These are phyloP conservation scores for Fusarium sororula DNA, from an alignment of 2,329 filamentous ascomycete genomes.

Conservation along the genomic window DNA sequence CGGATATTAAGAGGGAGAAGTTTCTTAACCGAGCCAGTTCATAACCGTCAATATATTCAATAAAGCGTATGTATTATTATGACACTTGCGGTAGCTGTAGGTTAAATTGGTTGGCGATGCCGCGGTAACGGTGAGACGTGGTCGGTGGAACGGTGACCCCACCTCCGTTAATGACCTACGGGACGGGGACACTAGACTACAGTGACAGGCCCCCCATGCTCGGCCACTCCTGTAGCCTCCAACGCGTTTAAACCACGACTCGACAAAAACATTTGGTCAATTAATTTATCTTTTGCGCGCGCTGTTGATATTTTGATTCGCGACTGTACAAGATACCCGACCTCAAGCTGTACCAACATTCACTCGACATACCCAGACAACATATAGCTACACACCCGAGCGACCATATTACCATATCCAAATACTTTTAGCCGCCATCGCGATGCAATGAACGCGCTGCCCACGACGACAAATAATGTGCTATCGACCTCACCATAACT, in stretches of 20 bases:
- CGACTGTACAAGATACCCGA: slow-evolving; percentile 15
- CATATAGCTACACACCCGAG: not conserved
- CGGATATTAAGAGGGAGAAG: not conserved
- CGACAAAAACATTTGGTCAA: slow-evolving; percentile 36
- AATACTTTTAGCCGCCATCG: slow-evolving; percentile 7
- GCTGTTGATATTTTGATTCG: slow-evolving; percentile 25
- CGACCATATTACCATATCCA: not conserved
- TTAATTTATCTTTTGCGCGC: slow-evolving; percentile 24
- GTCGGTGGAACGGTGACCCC: slow-evolving; percentile 1
- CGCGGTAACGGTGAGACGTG: not conserved
- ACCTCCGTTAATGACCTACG: slow-evolving; percentile 20
- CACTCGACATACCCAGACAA: not conserved
- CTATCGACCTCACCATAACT: slow-evolving; percentile 24
- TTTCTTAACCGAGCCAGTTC: not conserved
- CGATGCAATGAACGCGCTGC: slow-evolving; percentile 39
- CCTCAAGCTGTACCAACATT: not conserved
- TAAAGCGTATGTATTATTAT: not conserved
- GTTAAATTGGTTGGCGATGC: not conserved
- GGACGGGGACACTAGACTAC: slow-evolving; percentile 2
- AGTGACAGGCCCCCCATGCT: slow-evolving; percentile 12
- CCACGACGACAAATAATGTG: slow-evolving; percentile 26
- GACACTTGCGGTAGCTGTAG: not conserved
- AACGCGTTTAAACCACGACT: slow-evolving; percentile 27
- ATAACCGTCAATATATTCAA: not conserved
- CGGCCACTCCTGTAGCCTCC: slow-evolving; percentile 4